Evolutionary conservation across 371 early-diverging fungal genomes (phyloP).

Genomic region (Mucor lusitanicus): DNA sequence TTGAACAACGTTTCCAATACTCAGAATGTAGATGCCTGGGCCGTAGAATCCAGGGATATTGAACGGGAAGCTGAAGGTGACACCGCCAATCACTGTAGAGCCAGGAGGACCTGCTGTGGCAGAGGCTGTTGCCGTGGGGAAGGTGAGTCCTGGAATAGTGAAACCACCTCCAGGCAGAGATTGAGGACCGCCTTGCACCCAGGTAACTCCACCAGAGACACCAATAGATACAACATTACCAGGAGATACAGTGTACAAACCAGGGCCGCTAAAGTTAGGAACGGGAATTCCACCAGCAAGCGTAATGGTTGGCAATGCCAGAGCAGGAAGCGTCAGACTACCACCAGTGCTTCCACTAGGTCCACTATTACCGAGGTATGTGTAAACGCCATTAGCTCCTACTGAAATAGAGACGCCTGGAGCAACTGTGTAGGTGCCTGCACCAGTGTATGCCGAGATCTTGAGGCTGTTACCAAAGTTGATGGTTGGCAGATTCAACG

Average conservation of each 20-base stretch:
- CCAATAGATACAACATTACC: slow-evolving; percentile 8
- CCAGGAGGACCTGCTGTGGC: not conserved
- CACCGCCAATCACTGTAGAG: not conserved
- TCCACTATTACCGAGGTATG: not conserved
- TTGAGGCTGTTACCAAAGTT: not conserved
- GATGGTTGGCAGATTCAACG: not conserved
- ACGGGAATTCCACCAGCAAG: not conserved
- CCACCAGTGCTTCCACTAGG: not conserved
- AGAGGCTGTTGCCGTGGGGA: not conserved
- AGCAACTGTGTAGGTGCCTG: slow-evolving; percentile 3
- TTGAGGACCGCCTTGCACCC: not conserved
- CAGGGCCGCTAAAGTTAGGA: slow-evolving; percentile 3
- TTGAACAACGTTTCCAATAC: slow-evolving; percentile 5
- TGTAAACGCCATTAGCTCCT: not conserved
- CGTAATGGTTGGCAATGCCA: slow-evolving; percentile 4
- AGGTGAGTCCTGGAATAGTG: not conserved
- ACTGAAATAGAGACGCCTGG: slow-evolving; percentile 5
- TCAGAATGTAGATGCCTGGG: slow-evolving; percentile 3
- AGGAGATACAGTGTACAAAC: slow-evolving; percentile 2
- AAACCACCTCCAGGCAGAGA: not conserved
- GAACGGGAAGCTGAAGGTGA: not conserved
- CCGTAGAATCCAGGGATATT: slow-evolving; percentile 5
- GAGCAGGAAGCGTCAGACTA: not conserved
- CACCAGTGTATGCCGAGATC: not conserved
- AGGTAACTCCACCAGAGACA: not conserved